Conservation (phyloP, 2,329 filamentous ascomycete species). For the Aureobasidium sp. region DNA sequence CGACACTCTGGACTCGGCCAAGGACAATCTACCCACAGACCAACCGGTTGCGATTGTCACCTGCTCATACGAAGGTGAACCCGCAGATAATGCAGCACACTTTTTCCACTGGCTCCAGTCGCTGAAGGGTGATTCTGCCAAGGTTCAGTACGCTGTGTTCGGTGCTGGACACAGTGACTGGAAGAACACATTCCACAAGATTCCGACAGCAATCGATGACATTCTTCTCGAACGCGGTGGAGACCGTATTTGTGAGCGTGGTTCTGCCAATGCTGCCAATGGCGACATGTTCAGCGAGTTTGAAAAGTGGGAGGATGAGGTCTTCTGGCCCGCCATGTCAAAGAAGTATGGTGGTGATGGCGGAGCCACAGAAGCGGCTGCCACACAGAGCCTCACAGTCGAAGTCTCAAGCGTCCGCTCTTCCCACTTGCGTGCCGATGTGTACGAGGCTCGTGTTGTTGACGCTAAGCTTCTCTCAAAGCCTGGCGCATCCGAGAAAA, state of each 20-base stretch:
- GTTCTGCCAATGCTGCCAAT: conserved; percentile 53
- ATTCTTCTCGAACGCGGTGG: conserved; percentile 48
- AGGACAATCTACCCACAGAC: conserved; percentile 52
- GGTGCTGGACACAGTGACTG: conserved; percentile 58
- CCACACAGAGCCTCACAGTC: conserved; percentile 40
- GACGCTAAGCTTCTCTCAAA: conserved; percentile 47
- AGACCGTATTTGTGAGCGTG: conserved; percentile 43
- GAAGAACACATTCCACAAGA: conserved; percentile 56
- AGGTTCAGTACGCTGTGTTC: conserved; percentile 61
- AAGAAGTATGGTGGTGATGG: conserved; percentile 30
- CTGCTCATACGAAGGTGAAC: conserved; percentile 67
- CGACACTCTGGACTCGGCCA: conserved; percentile 55
- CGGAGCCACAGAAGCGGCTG: conserved; percentile 17
- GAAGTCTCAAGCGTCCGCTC: conserved; percentile 50
- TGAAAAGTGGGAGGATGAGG: conserved; percentile 59
- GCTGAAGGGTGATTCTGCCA: conserved; percentile 42
- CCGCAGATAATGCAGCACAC: conserved; percentile 62
- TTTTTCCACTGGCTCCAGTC: conserved; percentile 62
- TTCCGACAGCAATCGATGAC: conserved; percentile 57
- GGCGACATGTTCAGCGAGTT: conserved; percentile 64
- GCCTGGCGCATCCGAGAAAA: conserved; percentile 50
- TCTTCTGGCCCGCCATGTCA: conserved; percentile 47
- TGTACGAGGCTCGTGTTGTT: conserved; percentile 54
- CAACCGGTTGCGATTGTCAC: conserved; percentile 61
- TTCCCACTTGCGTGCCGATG: conserved; percentile 55